These are phyloP conservation scores for Alternaria arborescens DNA, from an alignment of 2,329 filamentous ascomycete genomes.

Conservation along the genomic window DNA sequence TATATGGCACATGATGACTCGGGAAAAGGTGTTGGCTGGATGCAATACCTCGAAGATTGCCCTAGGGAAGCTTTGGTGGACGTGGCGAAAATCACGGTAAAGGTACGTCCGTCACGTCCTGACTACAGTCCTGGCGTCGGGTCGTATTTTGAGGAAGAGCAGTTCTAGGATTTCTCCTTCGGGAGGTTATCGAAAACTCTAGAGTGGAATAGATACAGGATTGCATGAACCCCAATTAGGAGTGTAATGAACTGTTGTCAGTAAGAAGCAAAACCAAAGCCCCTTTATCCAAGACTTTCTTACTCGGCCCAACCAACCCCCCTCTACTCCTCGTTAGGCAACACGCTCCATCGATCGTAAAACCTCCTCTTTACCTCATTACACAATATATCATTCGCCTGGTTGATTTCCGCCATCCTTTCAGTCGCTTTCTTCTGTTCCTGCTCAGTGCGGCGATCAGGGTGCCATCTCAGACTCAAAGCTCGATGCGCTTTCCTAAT, in stretches of 20 bases:
- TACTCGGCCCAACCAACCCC: too few species aligned
- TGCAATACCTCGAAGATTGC: neutral
- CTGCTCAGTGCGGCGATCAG: slow-evolving; percentile 63
- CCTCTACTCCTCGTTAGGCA: neutral
- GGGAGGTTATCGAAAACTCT: rapidly evolving
- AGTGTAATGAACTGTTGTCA: too few species aligned
- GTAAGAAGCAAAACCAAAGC: rapidly evolving
- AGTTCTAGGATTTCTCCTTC: neutral
- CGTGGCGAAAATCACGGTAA: too few species aligned
- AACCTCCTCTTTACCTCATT: slow-evolving; percentile 19
- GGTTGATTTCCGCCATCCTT: slow-evolving; percentile 36
- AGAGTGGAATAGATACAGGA: too few species aligned
- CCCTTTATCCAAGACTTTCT: too few species aligned
- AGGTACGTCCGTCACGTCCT: neutral
- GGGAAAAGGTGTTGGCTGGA: neutral
- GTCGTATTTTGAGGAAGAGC: neutral
- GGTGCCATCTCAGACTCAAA: slow-evolving; percentile 92
- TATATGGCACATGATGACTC: rapidly evolving
- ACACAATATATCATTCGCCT: slow-evolving; percentile 28
- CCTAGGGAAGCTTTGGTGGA: neutral
- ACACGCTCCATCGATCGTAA: slow-evolving; percentile 28
- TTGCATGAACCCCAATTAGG: too few species aligned
- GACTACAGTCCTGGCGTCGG: neutral
- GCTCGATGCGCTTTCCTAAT: slow-evolving; percentile 98
- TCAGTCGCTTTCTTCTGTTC: slow-evolving; percentile 25